These are phyloP conservation scores for Stephanodiscus triporus DNA, from an alignment of 108 stramenopile species.

Conservation along the genomic window DNA sequence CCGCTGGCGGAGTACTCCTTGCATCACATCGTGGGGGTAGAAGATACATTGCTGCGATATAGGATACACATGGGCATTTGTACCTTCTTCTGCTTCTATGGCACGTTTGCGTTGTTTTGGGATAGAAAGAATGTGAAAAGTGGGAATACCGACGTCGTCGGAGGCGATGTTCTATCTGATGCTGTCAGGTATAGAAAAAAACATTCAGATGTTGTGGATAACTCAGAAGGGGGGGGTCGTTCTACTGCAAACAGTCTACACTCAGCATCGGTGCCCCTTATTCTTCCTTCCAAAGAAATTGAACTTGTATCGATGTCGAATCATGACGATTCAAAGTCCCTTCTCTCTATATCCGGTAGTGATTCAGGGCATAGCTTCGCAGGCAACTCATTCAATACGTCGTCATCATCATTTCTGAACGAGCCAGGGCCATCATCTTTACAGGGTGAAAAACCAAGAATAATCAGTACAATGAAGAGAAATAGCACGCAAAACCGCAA, in stretches of 20 bases:
- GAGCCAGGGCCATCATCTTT: slow-evolving; percentile 15
- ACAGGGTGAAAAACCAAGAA: not conserved
- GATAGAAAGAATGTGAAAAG: slow-evolving; percentile 28
- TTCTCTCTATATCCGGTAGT: not conserved
- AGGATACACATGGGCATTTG: slow-evolving; percentile 42
- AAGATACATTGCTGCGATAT: slow-evolving; percentile 36
- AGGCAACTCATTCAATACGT: not conserved
- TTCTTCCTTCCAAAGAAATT: slow-evolving; percentile 4
- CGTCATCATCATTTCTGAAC: slow-evolving; percentile 22
- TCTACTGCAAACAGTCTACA: not conserved
- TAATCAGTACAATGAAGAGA: not conserved
- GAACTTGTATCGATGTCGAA: not conserved
- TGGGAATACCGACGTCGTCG: not conserved
- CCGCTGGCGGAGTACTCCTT: slow-evolving; percentile 28
- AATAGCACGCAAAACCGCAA: not conserved
- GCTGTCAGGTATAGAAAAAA: slow-evolving; percentile 7
- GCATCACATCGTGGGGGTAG: slow-evolving; percentile 17
- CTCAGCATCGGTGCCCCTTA: not conserved
- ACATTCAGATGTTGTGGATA: slow-evolving; percentile 12
- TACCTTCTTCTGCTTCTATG: slow-evolving; percentile 43
- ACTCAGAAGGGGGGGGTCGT: slow-evolving; percentile 9
- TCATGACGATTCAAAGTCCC: not conserved
- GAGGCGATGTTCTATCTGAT: not conserved
- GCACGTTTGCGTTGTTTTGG: slow-evolving; percentile 32
- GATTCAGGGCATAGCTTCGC: too few species aligned